Evolutionary conservation across 2,329 filamentous ascomycete species (phyloP).

Genomic region (Calonectria pauciramosa): DNA sequence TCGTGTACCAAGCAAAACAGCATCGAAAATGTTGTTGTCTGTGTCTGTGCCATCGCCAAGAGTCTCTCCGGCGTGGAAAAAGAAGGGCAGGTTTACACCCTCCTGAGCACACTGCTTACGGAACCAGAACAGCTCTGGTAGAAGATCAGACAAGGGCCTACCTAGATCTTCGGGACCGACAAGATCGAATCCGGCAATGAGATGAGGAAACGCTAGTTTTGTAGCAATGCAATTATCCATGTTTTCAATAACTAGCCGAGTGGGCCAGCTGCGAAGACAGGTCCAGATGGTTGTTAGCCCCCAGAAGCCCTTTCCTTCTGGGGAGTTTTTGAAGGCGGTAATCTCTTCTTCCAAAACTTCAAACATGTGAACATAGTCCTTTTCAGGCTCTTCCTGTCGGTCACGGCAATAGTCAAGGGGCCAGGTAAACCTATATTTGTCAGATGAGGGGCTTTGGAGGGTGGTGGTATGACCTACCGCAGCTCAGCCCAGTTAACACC

Average conservation of each 20-base stretch:
- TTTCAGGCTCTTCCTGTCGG: constrained; percentile 74
- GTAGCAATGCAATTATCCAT: constrained; percentile 91
- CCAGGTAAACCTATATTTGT: constrained; percentile 74
- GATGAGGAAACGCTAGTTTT: constrained; percentile 82
- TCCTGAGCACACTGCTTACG: constrained; percentile 85
- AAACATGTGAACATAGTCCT: constrained; percentile 79
- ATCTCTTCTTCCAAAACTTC: constrained; percentile 83
- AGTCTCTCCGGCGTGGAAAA: constrained; percentile 94
- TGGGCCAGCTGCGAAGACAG: constrained; percentile 73
- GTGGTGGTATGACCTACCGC: constrained; percentile 53
- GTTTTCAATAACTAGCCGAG: constrained; percentile 77
- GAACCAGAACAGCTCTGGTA: constrained; percentile 95
- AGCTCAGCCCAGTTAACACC: constrained; percentile 90
- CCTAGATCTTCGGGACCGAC: constrained; percentile 90
- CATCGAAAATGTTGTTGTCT: constrained; percentile 89
- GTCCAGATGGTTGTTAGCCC: constrained; percentile 91
- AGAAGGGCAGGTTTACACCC: constrained; percentile 88
- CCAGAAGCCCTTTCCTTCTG: constrained; percentile 84
- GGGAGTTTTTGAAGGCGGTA: constrained; percentile 77
- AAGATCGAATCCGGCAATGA: constrained; percentile 90
- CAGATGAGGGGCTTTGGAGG: constrained; percentile 23
- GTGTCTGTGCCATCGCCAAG: constrained; percentile 80
- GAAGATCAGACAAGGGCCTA: constrained; percentile 79
- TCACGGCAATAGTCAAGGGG: constrained; percentile 76
- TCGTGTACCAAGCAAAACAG: constrained; percentile 86